These are phyloP conservation scores for Pontederia paniculata DNA, from an alignment of 176 grass and related monocot species.

Conservation along the genomic window DNA sequence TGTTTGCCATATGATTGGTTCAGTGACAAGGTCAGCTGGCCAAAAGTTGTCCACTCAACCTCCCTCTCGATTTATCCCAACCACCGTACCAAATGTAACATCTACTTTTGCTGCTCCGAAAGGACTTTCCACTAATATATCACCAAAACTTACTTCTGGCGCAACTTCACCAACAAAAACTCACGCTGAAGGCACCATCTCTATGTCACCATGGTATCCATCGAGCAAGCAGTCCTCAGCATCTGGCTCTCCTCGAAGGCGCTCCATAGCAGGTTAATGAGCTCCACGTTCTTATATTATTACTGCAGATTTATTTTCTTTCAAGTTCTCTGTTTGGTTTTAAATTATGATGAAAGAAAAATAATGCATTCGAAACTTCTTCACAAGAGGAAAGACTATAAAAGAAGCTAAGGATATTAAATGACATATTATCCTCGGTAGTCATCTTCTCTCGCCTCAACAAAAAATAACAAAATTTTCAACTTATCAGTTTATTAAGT, in stretches of 20 bases:
- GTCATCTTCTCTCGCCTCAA: no score
- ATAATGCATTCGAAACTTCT: no score
- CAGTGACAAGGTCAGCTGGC: slow-evolving; percentile 29
- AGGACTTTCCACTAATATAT: slow-evolving; percentile 39
- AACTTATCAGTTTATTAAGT: no score
- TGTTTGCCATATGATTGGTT: slow-evolving; percentile 27
- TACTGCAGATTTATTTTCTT: neutral
- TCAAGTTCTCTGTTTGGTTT: neutral
- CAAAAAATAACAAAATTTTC: no score
- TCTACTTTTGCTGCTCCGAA: slow-evolving; percentile 56
- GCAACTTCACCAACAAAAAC: slow-evolving; percentile 55
- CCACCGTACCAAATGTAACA: slow-evolving; percentile 42
- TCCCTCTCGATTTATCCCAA: slow-evolving; percentile 41
- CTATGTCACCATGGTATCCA: slow-evolving; percentile 86
- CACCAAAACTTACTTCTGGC: slow-evolving; percentile 70
- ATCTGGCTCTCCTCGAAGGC: slow-evolving; percentile 52
- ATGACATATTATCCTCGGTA: no score
- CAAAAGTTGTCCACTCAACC: slow-evolving; percentile 37
- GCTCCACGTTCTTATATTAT: no score
- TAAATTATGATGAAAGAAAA: neutral
- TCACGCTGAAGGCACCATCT: slow-evolving; percentile 41
- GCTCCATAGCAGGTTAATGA: slow-evolving; percentile 52
- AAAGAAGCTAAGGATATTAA: no score
- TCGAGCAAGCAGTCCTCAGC: slow-evolving; percentile 86
- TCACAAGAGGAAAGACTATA: no score